Evolutionary conservation across 2,329 filamentous ascomycete species (phyloP).

Genomic region (Exophiala bonariae): DNA sequence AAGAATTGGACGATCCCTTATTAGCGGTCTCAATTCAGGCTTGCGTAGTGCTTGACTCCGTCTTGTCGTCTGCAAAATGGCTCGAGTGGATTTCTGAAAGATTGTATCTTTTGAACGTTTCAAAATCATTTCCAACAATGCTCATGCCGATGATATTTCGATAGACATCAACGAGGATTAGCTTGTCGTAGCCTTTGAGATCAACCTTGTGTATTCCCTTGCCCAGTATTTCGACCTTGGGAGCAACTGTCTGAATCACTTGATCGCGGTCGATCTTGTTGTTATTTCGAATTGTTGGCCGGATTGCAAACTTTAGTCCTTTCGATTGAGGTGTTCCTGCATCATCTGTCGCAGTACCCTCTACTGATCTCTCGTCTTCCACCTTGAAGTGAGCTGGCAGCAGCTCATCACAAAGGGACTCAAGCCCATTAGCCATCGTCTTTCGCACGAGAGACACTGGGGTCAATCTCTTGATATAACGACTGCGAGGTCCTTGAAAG

Average conservation of each 20-base stretch:
- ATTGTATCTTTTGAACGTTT: slow-evolving; percentile 63
- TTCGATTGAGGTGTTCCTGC: neutral
- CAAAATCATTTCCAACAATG: slow-evolving; percentile 60
- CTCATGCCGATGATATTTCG: slow-evolving; percentile 66
- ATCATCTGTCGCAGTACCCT: slow-evolving; percentile 37
- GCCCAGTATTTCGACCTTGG: slow-evolving; percentile 41
- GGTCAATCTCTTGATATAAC: slow-evolving; percentile 61
- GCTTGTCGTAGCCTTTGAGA: slow-evolving; percentile 59
- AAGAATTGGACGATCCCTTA: too few species aligned
- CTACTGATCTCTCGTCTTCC: slow-evolving; percentile 48
- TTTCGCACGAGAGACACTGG: slow-evolving; percentile 60
- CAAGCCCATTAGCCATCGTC: slow-evolving; percentile 57
- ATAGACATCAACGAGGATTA: slow-evolving; percentile 64
- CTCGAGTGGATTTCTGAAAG: slow-evolving; percentile 57
- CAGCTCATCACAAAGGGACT: slow-evolving; percentile 57
- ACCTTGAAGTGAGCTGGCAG: slow-evolving; percentile 56
- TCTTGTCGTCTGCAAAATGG: slow-evolving; percentile 5
- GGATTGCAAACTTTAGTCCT: slow-evolving; percentile 59
- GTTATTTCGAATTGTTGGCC: slow-evolving; percentile 61
- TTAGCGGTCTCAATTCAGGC: too few species aligned
- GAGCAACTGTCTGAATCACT: slow-evolving; percentile 62
- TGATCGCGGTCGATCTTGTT: slow-evolving; percentile 56
- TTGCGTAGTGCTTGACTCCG: too few species aligned
- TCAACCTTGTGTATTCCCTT: slow-evolving; percentile 60
- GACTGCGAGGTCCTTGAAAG: slow-evolving; percentile 51